phyloP scores from a whole-genome alignment of 2,329 filamentous ascomycete species.

The Fusarium buharicum region DNA sequence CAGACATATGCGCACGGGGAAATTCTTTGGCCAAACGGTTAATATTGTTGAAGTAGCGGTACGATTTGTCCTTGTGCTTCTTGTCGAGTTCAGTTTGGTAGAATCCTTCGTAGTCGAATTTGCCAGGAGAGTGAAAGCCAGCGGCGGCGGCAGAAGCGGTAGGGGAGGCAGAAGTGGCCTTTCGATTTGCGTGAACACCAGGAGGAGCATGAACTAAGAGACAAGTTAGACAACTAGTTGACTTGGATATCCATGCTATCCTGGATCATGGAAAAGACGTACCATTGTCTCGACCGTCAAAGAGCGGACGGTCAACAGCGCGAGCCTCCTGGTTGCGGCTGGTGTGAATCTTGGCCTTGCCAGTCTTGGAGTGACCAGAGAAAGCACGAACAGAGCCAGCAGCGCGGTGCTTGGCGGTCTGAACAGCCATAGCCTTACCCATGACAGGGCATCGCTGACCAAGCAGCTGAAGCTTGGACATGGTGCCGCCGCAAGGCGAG shows the following conservation, averaged over 20 bases:
- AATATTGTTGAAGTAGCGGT: constrained; percentile 99
- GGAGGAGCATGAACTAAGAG: constrained; percentile 42
- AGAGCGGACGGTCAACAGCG: constrained; percentile 71
- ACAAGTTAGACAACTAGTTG: constrained; percentile 19
- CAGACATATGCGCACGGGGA: constrained; percentile 90
- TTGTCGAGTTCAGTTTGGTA: constrained; percentile 91
- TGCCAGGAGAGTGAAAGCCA: constrained; percentile 55
- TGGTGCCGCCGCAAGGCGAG: constrained; percentile 86
- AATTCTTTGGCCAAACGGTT: constrained; percentile 97
- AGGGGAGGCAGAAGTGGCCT: constrained; percentile 38
- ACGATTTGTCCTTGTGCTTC: constrained; percentile 99
- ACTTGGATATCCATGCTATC: not conserved
- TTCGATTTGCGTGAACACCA: constrained; percentile 36
- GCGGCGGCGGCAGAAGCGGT: constrained; percentile 40
- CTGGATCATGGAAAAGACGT: constrained; percentile 39
- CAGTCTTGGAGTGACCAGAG: constrained; percentile 61
- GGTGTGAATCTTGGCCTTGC: constrained; percentile 83
- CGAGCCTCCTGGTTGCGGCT: constrained; percentile 80
- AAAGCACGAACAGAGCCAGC: constrained; percentile 63
- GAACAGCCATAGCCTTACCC: constrained; percentile 95
- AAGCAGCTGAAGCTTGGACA: constrained; percentile 95
- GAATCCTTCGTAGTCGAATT: constrained; percentile 92
- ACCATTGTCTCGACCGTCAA: constrained; percentile 63
- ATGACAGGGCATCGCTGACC: constrained; percentile 97
- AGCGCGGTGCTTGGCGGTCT: constrained; percentile 69